A percentile compares a stretch with the other conserved stretches of the same genome.
Conservation (phyloP, 345 rosid species). For the Garcia nutans region DNA sequence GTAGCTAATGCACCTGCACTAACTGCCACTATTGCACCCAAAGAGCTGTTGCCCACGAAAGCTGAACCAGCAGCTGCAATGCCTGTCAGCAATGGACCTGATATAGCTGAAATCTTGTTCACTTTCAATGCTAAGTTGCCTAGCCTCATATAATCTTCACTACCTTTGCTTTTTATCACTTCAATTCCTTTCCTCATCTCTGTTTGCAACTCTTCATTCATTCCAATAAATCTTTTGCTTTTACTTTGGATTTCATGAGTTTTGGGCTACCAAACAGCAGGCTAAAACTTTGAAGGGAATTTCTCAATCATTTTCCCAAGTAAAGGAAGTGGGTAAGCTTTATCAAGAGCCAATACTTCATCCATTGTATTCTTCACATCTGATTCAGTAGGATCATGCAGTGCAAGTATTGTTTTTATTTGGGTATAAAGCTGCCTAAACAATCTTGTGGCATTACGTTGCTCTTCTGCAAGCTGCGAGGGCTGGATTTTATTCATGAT, state of each 20-base stretch:
- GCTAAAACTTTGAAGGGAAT: conserved; percentile 30
- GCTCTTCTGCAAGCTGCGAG: conserved; percentile 47
- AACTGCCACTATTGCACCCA: conserved; percentile 29
- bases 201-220: conserved; percentile 26
- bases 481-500: conserved; percentile 45
- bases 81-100: conserved; percentile 42
- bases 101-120: conserved; percentile 45
- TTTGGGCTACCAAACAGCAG: conserved; percentile 40
- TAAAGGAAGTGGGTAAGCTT: conserved; percentile 42
- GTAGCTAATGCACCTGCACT: conserved; percentile 39
- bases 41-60: conserved; percentile 13
- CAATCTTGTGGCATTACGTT: conserved; percentile 35
- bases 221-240: not conserved
- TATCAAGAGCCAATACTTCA: conserved; percentile 34
- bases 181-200: conserved; percentile 40
- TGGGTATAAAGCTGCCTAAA: conserved; percentile 31
- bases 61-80: conserved; percentile 41
- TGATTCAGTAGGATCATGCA: conserved; percentile 9
- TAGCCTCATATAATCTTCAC: conserved; percentile 40
- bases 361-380: conserved; percentile 29
- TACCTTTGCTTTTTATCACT: conserved; percentile 38
- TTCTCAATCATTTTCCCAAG: conserved; percentile 41
- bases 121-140: conserved; percentile 40
- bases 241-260: not conserved
- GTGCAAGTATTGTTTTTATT: conserved; percentile 24